These are phyloP conservation scores for Aspergillus bertholletiae DNA, from an alignment of 495 filamentous ascomycete species.

Conservation along the genomic window DNA sequence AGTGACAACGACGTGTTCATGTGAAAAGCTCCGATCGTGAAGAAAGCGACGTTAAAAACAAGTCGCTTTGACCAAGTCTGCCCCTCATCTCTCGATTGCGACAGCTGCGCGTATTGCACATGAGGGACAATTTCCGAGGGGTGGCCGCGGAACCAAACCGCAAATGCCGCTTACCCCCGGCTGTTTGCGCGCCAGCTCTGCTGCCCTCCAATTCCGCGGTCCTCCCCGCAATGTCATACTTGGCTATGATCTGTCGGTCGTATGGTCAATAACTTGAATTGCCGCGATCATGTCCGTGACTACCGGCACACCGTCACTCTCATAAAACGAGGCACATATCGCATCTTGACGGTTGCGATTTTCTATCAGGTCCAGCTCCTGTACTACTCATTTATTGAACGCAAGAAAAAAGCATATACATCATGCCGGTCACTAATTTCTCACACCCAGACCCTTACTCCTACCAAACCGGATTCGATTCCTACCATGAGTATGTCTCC, in stretches of 20 bases:
- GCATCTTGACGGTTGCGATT: neutral
- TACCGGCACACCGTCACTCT: neutral
- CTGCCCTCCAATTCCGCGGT: conserved; percentile 22
- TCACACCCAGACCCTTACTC: conserved; percentile 51
- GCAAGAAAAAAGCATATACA: neutral
- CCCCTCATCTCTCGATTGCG: conserved; percentile 1
- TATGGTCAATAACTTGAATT: neutral
- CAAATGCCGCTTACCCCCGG: conserved; percentile 24
- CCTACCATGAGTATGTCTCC: conserved; percentile 52
- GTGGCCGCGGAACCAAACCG: conserved; percentile 27
- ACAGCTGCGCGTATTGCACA: neutral
- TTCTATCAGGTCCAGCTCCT: neutral
- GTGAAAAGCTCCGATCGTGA: neutral
- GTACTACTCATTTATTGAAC: neutral
- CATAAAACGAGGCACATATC: neutral
- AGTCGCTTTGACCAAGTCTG: neutral
- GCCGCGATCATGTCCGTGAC: neutral
- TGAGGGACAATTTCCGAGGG: neutral
- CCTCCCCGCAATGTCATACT: neutral
- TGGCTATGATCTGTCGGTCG: neutral
- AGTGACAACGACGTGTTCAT: too few species aligned
- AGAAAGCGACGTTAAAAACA: neutral
- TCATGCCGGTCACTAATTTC: conserved; percentile 57
- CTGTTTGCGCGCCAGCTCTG: conserved; percentile 2
- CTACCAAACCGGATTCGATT: conserved; percentile 58